Evolutionary conservation across 2,329 filamentous ascomycete species (phyloP).

Genomic region (Akanthomyces uredinophilus): DNA sequence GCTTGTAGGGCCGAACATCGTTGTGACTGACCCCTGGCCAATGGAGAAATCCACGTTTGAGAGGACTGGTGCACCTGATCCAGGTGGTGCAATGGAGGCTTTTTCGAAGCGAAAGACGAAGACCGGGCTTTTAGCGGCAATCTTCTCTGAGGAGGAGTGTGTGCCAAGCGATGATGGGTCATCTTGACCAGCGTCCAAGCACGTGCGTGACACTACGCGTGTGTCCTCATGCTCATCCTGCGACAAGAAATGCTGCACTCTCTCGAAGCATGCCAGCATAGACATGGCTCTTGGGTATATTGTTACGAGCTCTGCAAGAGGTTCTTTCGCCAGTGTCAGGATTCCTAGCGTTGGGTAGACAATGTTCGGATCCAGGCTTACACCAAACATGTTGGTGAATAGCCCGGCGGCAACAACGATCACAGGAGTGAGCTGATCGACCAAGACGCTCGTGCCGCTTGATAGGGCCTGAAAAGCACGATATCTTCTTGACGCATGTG

Average conservation of each 20-base stretch:
- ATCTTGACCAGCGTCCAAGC: background rate
- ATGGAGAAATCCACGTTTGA: background rate
- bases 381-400: background rate
- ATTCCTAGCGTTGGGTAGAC: background rate
- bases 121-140: no score
- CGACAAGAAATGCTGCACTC: background rate
- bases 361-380: background rate
- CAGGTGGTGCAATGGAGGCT: background rate
- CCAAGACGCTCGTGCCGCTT: background rate
- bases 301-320: background rate
- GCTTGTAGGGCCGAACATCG: background rate
- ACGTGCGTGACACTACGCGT: background rate
- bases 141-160: background rate
- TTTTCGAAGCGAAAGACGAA: background rate
- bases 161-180: background rate
- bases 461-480: background rate
- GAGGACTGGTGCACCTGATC: background rate
- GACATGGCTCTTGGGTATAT: background rate
- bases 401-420: background rate
- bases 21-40: background rate
- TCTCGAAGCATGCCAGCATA: background rate
- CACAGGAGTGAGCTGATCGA: background rate
- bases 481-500: background rate
- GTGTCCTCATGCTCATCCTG: background rate
- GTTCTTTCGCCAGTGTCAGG: background rate